phyloP scores from a whole-genome alignment of 108 stramenopile genomes.

The Poteriospumella lacustris region DNA sequence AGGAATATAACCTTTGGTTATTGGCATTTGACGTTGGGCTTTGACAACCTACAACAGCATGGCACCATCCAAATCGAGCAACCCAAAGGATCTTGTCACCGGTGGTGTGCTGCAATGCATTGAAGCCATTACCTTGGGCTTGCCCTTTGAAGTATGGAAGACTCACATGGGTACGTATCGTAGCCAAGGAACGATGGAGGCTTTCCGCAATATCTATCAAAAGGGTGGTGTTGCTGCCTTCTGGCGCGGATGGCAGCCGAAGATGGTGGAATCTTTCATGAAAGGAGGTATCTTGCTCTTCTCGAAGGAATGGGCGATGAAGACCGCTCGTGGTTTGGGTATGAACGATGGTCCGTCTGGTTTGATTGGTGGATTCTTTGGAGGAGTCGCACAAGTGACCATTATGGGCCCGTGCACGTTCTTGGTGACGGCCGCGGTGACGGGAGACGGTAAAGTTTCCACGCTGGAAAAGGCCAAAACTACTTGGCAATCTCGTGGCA shows the following conservation, averaged over 20 bases:
- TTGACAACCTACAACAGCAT: too few relatives aligned
- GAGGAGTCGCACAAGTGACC: slow-evolving; percentile 33
- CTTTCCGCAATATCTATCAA: slow-evolving; percentile 30
- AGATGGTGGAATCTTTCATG: slow-evolving; percentile 33
- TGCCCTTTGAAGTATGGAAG: slow-evolving; percentile 47
- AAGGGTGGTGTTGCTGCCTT: slow-evolving; percentile 33
- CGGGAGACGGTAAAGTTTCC: slow-evolving; percentile 11
- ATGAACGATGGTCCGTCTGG: slow-evolving; percentile 24
- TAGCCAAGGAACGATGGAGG: slow-evolving; percentile 23
- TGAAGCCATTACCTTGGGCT: slow-evolving; percentile 33
- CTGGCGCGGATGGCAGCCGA: slow-evolving; percentile 30
- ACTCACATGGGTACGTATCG: slow-evolving; percentile 42
- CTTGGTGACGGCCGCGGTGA: slow-evolving; percentile 37
- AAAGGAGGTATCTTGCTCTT: slow-evolving; percentile 36
- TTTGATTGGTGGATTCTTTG: slow-evolving; percentile 32
- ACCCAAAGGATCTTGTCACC: slow-evolving; percentile 18
- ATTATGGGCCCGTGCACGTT: slow-evolving; percentile 42
- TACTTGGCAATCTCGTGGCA: slow-evolving; percentile 25
- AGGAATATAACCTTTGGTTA: too few relatives aligned
- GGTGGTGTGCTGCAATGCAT: slow-evolving; percentile 26
- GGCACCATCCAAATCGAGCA: slow-evolving; percentile 16
- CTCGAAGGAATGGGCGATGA: slow-evolving; percentile 31
- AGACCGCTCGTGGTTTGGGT: slow-evolving; percentile 7
- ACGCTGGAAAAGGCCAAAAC: neutral
- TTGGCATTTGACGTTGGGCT: too few relatives aligned